These are phyloP conservation scores for Kurtzmaniella natalensis DNA, from an alignment of 1,139 yeast species.

Conservation along the genomic window DNA sequence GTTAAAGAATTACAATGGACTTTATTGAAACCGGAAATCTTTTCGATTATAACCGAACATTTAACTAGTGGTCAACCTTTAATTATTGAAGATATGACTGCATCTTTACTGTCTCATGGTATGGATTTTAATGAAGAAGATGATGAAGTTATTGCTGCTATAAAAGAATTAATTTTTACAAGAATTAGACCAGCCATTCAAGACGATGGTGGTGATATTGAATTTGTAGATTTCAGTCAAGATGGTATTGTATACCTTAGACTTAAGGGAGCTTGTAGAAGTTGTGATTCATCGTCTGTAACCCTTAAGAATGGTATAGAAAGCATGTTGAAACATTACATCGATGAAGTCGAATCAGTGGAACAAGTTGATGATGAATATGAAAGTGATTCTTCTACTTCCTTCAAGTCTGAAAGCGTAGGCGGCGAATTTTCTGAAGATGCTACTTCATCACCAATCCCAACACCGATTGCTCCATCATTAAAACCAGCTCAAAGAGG, in stretches of 20 bases:
- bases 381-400: slow-evolving; percentile 9
- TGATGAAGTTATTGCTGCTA: slow-evolving; percentile 80
- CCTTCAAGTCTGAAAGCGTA: slow-evolving; percentile 49
- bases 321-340: slow-evolving; percentile 75
- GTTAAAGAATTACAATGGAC: slow-evolving; percentile 59
- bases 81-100: slow-evolving; percentile 28
- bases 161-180: slow-evolving; percentile 88
- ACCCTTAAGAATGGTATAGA: slow-evolving; percentile 79
- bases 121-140: slow-evolving; percentile 54
- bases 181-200: slow-evolving; percentile 92
- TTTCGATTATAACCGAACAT: slow-evolving; percentile 78
- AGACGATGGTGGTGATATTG: slow-evolving; percentile 84
- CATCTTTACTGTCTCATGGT: slow-evolving; percentile 22
- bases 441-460: too few species aligned
- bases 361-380: slow-evolving; percentile 48
- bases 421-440: too few species aligned
- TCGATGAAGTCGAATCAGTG: slow-evolving; percentile 71
- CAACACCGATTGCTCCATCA: too few species aligned
- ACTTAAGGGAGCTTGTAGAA: slow-evolving; percentile 75
- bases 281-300: slow-evolving; percentile 72
- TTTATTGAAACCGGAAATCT: slow-evolving; percentile 81
- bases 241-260: slow-evolving; percentile 63
- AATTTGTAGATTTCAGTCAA: slow-evolving; percentile 62
- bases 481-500: too few species aligned
- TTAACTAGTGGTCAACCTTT: slow-evolving; percentile 72